These are phyloP conservation scores for Chloroidium sp. DNA, from an alignment of 163 green algal genomes.

Conservation along the genomic window DNA sequence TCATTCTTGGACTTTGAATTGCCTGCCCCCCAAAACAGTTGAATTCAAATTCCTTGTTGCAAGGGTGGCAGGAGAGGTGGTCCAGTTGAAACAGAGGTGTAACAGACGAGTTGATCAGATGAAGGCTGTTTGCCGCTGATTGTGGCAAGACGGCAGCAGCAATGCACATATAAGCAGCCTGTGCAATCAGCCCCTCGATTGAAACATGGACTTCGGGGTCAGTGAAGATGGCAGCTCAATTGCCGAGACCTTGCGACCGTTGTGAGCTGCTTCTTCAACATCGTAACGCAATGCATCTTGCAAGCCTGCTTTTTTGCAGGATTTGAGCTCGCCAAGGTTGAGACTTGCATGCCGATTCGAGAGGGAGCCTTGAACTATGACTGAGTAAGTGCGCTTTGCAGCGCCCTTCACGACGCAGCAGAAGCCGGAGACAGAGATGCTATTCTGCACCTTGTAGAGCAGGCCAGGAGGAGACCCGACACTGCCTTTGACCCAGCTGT, in stretches of 20 bases:
- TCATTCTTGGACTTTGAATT: too few species aligned
- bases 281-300: background rate
- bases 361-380: background rate
- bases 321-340: background rate
- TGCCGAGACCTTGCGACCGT: background rate
- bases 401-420: conserved; percentile 54
- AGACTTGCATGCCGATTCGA: too few species aligned
- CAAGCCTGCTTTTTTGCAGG: background rate
- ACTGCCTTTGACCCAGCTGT: background rate
- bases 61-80: too few species aligned
- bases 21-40: too few species aligned
- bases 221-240: background rate
- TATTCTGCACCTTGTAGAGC: conserved; percentile 34
- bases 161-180: too few species aligned
- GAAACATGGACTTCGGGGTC: background rate
- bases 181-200: background rate
- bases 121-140: too few species aligned
- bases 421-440: conserved; percentile 37
- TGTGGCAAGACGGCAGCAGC: too few species aligned
- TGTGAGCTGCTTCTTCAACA: background rate
- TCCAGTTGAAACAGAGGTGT: too few species aligned
- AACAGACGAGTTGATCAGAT: too few species aligned
- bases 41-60: too few species aligned
- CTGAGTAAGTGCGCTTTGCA: conserved; percentile 12
- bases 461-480: too few species aligned